Conservation (phyloP, 257 asterid species). For the Solanum virginianum region DNA sequence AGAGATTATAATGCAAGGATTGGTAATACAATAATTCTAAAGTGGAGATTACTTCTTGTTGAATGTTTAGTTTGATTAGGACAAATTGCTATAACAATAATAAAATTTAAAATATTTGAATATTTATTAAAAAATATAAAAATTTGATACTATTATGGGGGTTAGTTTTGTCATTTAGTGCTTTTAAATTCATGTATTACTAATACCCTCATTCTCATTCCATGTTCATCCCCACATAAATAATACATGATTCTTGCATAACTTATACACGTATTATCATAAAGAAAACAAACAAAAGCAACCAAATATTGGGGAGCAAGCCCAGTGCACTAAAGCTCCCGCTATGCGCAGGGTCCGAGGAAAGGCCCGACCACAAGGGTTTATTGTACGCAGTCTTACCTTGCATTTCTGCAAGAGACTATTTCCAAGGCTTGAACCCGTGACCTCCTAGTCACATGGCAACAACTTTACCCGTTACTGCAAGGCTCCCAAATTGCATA, state of each 20-base stretch:
- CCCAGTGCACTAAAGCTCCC: too few relatives aligned
- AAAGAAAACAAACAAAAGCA: too few relatives aligned
- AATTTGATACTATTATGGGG: neutral
- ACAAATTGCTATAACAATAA: neutral
- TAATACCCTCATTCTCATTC: neutral
- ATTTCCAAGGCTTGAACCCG: too few relatives aligned
- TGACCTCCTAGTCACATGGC: too few relatives aligned
- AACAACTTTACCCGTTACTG: too few relatives aligned
- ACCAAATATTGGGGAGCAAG: too few relatives aligned
- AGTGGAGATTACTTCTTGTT: neutral
- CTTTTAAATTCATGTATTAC: neutral
- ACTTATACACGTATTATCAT: neutral
- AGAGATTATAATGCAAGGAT: too few relatives aligned
- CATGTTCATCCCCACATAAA: neutral
- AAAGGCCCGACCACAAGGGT: too few relatives aligned
- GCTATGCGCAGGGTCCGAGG: too few relatives aligned
- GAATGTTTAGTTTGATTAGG: neutral
- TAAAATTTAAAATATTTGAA: neutral
- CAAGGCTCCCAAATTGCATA: too few relatives aligned
- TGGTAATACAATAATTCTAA: neutral
- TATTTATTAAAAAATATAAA: neutral
- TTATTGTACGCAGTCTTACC: too few relatives aligned
- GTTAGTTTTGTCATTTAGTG: neutral
- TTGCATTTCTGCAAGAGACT: too few relatives aligned
- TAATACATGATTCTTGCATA: neutral